Evolutionary conservation across 2,329 filamentous ascomycete species (phyloP).

Genomic region (Colletotrichum karsti): DNA sequence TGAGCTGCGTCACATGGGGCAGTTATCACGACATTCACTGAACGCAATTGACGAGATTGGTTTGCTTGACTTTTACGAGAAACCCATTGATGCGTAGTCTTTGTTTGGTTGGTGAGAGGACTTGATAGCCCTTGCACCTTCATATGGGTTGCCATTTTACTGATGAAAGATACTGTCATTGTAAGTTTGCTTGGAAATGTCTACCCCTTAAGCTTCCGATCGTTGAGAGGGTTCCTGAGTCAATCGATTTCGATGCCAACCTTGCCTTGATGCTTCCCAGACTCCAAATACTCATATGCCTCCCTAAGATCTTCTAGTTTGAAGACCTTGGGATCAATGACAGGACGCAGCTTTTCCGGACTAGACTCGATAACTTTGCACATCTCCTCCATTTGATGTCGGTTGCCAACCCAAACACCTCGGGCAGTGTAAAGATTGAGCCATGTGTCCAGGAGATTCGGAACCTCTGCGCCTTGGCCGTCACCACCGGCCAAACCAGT

Average conservation of each 20-base stretch:
- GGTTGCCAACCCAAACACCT: slow-evolving; percentile 55
- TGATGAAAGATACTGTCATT: too few relatives aligned
- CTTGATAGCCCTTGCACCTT: too few relatives aligned
- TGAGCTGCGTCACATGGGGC: too few relatives aligned
- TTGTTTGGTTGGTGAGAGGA: too few relatives aligned
- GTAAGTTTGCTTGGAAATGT: too few relatives aligned
- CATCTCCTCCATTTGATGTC: slow-evolving; percentile 57
- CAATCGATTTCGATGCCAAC: slow-evolving; percentile 52
- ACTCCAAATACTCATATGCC: slow-evolving; percentile 48
- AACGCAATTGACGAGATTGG: too few relatives aligned
- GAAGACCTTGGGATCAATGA: slow-evolving; percentile 56
- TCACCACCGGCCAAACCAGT: slow-evolving; percentile 43
- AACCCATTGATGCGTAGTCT: too few relatives aligned
- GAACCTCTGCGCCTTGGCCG: slow-evolving; percentile 32
- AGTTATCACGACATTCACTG: too few relatives aligned
- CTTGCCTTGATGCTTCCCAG: slow-evolving; percentile 48
- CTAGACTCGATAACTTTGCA: slow-evolving; percentile 57
- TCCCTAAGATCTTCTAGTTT: slow-evolving; percentile 53
- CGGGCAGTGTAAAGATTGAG: slow-evolving; percentile 50
- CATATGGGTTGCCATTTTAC: too few relatives aligned
- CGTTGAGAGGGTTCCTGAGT: background rate
- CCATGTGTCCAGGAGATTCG: slow-evolving; percentile 38
- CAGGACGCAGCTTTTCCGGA: slow-evolving; percentile 44
- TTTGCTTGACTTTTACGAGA: too few relatives aligned
- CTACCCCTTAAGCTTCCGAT: too few relatives aligned